Evolutionary conservation across 371 early-diverging fungal genomes (phyloP), one percentile per base, ranked within the genome.

Genomic region (Lichtheimia ornata): DNA sequence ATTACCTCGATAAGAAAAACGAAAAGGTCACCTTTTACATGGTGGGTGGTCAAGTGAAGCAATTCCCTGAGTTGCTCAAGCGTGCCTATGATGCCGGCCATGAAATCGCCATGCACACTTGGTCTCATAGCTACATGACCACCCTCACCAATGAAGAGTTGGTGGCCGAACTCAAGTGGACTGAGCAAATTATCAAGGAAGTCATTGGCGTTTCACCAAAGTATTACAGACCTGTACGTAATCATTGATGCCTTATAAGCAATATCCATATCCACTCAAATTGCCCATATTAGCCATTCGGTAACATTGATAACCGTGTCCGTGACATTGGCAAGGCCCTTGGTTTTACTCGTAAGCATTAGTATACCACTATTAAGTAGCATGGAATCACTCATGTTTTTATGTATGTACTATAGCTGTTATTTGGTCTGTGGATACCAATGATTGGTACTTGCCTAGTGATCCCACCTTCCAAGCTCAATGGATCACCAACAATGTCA

Each of bases 91-190:
- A 72, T 18, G 58, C 71, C 47, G 82, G 77, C 42, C 83, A 83
- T 22, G 84, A 85, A 59, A 71, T 85, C 57, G 86, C 75, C 42
- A 73, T 84, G 65, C 86, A 85, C 50, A 83, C 77, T 27, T 79
- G 77, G 85, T 81, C 84, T 18, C 90, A 89, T 61, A 81, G 74
- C 25, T 79, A 76, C 50, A 63, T 88, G 73, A 84, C 88, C 17
- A 79, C 86, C 1, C 53, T 82, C 56, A 79, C 84, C 47, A 85
- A 82, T 58, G 87, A 83, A 49, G 77, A 84, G 65, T 69, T 89
- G 35, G 82, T 86, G 15, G 85, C 81, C 30, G 88, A 89, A 63
- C 77, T 88, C 64, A 82, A 82, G 66, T 86, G 82, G 83, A 85
- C 75, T 18, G 82, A 81, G 43, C 72, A 77, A 58, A 81, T 77